A percentile compares a stretch with the other conserved stretches of the same genome.
phyloP scores from a whole-genome alignment of 2,329 filamentous ascomycete genomes.

The Phialocephala subalpina region DNA sequence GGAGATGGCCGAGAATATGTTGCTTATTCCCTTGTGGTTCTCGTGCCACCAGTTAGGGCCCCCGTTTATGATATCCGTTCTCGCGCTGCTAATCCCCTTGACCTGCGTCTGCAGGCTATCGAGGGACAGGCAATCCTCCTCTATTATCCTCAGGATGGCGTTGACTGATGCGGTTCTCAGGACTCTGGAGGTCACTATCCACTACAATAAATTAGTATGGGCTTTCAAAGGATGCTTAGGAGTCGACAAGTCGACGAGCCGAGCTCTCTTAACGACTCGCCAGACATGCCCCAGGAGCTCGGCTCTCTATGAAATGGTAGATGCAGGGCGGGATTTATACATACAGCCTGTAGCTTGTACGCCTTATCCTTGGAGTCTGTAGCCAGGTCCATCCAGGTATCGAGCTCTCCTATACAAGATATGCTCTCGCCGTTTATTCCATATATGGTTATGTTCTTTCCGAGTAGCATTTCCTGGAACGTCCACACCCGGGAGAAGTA shows the following conservation, averaged over 20 bases:
- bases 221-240: no score
- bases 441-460: conserved; percentile 28
- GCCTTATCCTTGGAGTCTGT: conserved; percentile 28
- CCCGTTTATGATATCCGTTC: conserved; percentile 41
- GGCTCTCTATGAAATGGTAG: no score
- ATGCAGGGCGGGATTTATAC: no score
- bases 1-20: conserved; percentile 46
- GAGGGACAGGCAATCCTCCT: conserved; percentile 34
- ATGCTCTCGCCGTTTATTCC: conserved; percentile 21
- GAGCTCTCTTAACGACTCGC: no score
- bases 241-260: no score
- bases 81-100: conserved; percentile 36
- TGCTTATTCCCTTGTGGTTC: conserved; percentile 44
- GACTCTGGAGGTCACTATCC: conserved; percentile 21
- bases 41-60: conserved; percentile 45
- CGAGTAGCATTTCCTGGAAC: conserved; percentile 27
- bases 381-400: conserved; percentile 30
- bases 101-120: conserved; percentile 34
- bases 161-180: conserved; percentile 30
- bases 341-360: conserved; percentile 21
- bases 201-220: no score
- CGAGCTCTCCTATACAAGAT: conserved; percentile 23
- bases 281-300: no score
- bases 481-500: conserved; percentile 27
- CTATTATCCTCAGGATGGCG: conserved; percentile 35